A percentile compares a stretch with the other conserved stretches of the same genome.
phyloP scores from a whole-genome alignment of 2,329 filamentous ascomycete genomes.

The Ascochyta rabiei region DNA sequence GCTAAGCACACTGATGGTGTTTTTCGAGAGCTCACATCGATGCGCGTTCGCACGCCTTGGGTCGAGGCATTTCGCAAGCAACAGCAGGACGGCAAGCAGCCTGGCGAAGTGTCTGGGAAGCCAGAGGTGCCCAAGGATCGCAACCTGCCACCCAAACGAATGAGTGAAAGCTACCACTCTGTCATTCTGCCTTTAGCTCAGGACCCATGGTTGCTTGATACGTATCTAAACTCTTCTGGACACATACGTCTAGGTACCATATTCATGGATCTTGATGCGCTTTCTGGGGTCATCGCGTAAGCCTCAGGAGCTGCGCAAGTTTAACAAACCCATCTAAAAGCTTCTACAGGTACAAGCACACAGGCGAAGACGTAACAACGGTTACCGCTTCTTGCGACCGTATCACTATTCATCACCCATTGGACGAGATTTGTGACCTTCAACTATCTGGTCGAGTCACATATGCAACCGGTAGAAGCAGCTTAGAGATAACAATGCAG shows the following conservation, averaged over 20 bases:
- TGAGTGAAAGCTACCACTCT: conserved; percentile 73
- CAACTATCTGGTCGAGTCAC: conserved; percentile 73
- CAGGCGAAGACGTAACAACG: conserved; percentile 67
- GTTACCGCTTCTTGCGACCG: conserved; percentile 69
- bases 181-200: conserved; percentile 72
- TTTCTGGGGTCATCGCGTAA: conserved; percentile 73
- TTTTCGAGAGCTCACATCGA: conserved; percentile 59
- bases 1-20: conserved; percentile 60
- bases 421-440: conserved; percentile 79
- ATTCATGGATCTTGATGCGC: conserved; percentile 80
- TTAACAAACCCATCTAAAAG: conserved; percentile 21
- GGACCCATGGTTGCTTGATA: conserved; percentile 78
- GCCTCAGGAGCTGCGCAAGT: conserved; percentile 62
- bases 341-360: conserved; percentile 65
- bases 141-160: conserved; percentile 68
- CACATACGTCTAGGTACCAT: conserved; percentile 75
- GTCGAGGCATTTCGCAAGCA: conserved; percentile 67
- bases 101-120: conserved; percentile 38
- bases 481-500: conserved; percentile 75
- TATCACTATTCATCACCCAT: conserved; percentile 71
- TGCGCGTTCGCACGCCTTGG: conserved; percentile 66
- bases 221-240: conserved; percentile 76
- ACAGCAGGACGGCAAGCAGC: conserved; percentile 47
- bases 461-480: conserved; percentile 74
- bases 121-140: conserved; percentile 53